These are phyloP conservation scores for Trebouxia sp. DNA, from an alignment of 139 green algal genomes.

Conservation along the genomic window DNA sequence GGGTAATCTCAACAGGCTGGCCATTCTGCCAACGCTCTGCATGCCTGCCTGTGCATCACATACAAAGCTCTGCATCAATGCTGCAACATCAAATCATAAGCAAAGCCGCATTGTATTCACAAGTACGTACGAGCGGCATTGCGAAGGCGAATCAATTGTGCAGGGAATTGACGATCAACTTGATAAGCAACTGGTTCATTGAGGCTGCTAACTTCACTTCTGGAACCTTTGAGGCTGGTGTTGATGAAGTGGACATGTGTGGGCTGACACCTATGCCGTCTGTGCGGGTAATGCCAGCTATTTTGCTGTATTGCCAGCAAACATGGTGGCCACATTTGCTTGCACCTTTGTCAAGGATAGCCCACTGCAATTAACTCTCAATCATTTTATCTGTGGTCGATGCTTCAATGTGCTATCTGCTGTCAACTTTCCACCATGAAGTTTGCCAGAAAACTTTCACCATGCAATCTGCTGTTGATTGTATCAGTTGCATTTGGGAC, in stretches of 20 bases:
- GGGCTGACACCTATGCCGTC: conserved; percentile 73
- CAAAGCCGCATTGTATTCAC: too few species aligned
- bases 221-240: conserved; percentile 69
- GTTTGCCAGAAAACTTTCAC: too few species aligned
- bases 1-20: not conserved
- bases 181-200: conserved; percentile 96
- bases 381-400: too few species aligned
- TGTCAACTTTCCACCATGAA: too few species aligned
- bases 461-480: not conserved
- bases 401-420: too few species aligned
- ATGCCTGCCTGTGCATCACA: not conserved
- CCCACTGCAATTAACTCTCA: too few species aligned
- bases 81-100: not conserved
- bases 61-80: not conserved
- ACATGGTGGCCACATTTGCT: too few species aligned
- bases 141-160: too few species aligned
- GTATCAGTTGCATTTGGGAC: too few species aligned
- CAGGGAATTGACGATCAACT: conserved; percentile 90
- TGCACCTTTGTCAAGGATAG: too few species aligned
- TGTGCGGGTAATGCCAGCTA: not conserved
- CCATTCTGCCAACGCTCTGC: not conserved
- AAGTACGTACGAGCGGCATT: not conserved
- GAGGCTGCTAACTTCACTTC: conserved; percentile 95
- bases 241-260: conserved; percentile 82
- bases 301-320: not conserved